These are phyloP conservation scores for Coemansia sp. DNA, from an alignment of 192 early-diverging fungal genomes.

Conservation along the genomic window DNA sequence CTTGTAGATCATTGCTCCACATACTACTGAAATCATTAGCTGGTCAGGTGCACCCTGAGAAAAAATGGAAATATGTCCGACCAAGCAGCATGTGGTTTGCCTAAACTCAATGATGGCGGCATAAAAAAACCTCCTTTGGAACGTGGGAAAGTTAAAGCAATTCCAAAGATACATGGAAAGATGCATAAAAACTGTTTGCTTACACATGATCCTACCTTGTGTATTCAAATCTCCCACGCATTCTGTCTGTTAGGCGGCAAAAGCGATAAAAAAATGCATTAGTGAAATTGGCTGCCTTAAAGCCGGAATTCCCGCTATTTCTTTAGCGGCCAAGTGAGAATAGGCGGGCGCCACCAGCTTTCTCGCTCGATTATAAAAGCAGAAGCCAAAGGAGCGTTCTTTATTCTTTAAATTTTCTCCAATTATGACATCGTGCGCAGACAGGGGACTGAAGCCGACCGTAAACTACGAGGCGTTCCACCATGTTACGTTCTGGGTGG, in stretches of 20 bases:
- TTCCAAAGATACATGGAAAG: neutral
- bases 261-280: neutral
- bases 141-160: too few species aligned
- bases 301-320: neutral
- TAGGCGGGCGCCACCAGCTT: neutral
- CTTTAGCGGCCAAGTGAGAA: neutral
- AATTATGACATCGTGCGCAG: constrained; percentile 63
- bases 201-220: too few species aligned
- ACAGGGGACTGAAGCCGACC: constrained; percentile 60
- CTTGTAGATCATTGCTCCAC: too few species aligned
- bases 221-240: constrained; percentile 29
- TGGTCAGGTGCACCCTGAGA: too few species aligned
- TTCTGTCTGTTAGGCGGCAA: neutral
- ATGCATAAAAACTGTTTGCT: neutral
- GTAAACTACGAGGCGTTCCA: constrained; percentile 71
- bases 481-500: constrained; percentile 85
- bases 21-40: too few species aligned
- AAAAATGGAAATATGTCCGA: neutral
- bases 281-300: neutral
- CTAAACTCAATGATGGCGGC: too few species aligned
- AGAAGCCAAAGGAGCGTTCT: neutral
- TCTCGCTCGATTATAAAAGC: neutral
- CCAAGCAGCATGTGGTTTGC: too few species aligned
- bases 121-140: too few species aligned
- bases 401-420: neutral